These are phyloP conservation scores for Agrocybe praecox DNA, from an alignment of 768 basidiomycete genomes.

Conservation along the genomic window DNA sequence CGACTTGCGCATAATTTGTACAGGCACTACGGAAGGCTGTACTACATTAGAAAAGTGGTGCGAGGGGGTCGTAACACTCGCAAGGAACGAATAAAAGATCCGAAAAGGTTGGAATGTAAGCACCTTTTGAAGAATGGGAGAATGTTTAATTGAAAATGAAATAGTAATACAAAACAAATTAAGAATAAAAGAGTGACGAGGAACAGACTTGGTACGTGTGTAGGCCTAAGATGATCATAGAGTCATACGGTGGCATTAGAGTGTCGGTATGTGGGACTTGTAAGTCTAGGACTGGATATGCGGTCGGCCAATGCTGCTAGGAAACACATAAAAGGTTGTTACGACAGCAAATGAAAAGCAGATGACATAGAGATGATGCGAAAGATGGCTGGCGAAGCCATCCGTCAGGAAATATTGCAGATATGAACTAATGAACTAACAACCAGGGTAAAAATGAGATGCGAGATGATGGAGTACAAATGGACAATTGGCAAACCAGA, in stretches of 20 bases:
- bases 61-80: no score
- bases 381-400: slow-evolving; percentile 12
- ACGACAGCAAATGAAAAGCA: slow-evolving; percentile 32
- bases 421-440: slow-evolving; percentile 3
- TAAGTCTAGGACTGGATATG: slow-evolving; percentile 19
- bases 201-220: slow-evolving; percentile 12
- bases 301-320: slow-evolving; percentile 5
- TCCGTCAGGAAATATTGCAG: slow-evolving; percentile 10
- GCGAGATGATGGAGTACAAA: slow-evolving; percentile 15
- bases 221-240: slow-evolving; percentile 22
- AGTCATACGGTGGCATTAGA: slow-evolving; percentile 24
- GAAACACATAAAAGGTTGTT: slow-evolving; percentile 9
- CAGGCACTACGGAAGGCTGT: slow-evolving; percentile 25
- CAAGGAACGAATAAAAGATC: no score
- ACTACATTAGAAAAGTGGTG: slow-evolving; percentile 11
- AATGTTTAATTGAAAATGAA: slow-evolving; percentile 15
- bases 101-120: no score
- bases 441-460: slow-evolving; percentile 10
- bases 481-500: slow-evolving; percentile 10
- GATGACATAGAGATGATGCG: slow-evolving; percentile 21
- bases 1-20: slow-evolving; percentile 14
- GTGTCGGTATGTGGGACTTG: slow-evolving; percentile 15
- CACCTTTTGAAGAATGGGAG: background rate
- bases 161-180: slow-evolving; percentile 14
- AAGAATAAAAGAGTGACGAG: slow-evolving; percentile 19